Percentiles rank a stretch among this genome's conserved stretches.
Evolutionary conservation across 192 early-diverging fungal species (phyloP).

Genomic region (Funneliformis mosseae): DNA sequence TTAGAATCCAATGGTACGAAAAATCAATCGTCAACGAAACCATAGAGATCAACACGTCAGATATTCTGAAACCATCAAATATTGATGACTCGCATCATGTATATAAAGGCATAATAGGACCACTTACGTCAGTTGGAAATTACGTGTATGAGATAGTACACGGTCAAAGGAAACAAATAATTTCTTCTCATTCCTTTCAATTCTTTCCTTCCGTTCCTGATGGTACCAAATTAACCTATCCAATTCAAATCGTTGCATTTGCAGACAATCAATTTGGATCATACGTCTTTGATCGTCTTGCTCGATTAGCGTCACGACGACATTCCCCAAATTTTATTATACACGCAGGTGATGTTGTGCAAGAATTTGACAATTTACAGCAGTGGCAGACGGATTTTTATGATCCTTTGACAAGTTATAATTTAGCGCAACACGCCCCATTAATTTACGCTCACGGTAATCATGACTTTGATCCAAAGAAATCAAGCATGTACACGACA

Average conservation of each 20-base stretch:
- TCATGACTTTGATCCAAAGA: conserved; percentile 67
- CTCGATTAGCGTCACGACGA: conserved; percentile 37
- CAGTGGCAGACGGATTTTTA: conserved; percentile 76
- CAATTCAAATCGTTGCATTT: conserved; percentile 43
- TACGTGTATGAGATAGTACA: conserved; percentile 37
- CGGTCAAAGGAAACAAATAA: not conserved
- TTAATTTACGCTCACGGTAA: conserved; percentile 76
- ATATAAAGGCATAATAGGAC: conserved; percentile 44
- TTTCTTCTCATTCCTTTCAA: conserved; percentile 16
- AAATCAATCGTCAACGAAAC: not conserved
- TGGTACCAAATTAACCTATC: conserved; percentile 37
- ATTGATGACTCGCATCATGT: conserved; percentile 43
- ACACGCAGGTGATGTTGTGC: conserved; percentile 74
- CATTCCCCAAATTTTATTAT: conserved; percentile 55
- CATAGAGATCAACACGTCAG: not conserved
- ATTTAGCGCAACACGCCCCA: conserved; percentile 58
- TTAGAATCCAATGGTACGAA: conserved; percentile 45
- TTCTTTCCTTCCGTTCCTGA: conserved; percentile 5
- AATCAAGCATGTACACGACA: conserved; percentile 53
- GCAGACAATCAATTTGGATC: conserved; percentile 57
- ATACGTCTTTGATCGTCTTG: conserved; percentile 40
- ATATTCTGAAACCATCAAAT: conserved; percentile 24
- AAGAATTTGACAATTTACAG: conserved; percentile 54
- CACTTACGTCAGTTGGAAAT: conserved; percentile 20
- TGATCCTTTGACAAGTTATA: conserved; percentile 60